Base-by-base conservation (phyloP, 441 rosid genomes). In the Adansonia rubrostipa region DNA sequence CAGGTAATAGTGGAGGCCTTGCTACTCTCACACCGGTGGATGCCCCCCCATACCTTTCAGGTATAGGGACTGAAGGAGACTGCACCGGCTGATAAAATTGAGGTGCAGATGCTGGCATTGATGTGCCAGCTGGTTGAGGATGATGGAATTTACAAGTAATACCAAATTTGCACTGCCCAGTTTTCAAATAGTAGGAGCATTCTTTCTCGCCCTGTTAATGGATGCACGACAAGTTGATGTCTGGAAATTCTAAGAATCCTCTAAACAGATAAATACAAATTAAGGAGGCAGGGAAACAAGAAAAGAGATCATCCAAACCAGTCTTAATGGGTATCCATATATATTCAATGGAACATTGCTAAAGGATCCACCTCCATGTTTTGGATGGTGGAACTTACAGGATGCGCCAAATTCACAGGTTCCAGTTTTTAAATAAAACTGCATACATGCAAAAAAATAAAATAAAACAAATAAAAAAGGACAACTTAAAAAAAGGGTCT, bases 131-230 rank as follows among this genome's bases (percentile, higher is more conserved):
- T 78, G 89, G 94, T 82, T 89, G 95, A 86, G 98, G 97, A 89
- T 95, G 98, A 86, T 95, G 95, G 85, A 92, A 95, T 90, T 93
- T 93, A 93, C 98, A 95, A 77, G 95, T 92, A 65, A 87, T 70
- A 82, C 97, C 97, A 85, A 92, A 95, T 85, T 95, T 95, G 97
- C 98, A 95, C 82, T 91, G 98, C 90, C 98, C 97, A 88, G 97
- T 92, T 88, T 92, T 89, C 91, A 95, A 88, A 92, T 90, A 95
- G 88, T 95, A 92, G 93, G 96, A 89, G 94, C 99, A 95, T 80
- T 95, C 99, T 56, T 79, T 88, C 81, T 91, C 96, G 82, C 94
- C 96, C 99, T 95, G 64, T 64, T 33, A 53, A 76, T 20, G 19
- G 54, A 76, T 64, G 50, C 61, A 65, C 17, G 8, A 7, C 7